phyloP scores from a whole-genome alignment of 2,329 filamentous ascomycete species.

The Cytospora piceicola region DNA sequence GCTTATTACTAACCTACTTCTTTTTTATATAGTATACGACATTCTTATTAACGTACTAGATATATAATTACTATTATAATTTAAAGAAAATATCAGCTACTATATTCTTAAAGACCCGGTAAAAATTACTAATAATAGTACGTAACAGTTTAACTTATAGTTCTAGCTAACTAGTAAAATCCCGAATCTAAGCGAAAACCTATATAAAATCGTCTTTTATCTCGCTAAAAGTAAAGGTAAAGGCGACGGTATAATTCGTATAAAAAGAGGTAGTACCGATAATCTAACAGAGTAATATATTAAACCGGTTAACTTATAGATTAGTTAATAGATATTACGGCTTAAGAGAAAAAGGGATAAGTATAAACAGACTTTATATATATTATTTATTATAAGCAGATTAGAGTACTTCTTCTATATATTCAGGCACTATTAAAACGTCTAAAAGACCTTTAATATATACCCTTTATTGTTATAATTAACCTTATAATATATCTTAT shows the following conservation, averaged over 20 bases:
- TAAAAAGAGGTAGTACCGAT: background rate
- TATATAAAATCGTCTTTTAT: background rate
- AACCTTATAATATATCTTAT: background rate
- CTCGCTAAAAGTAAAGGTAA: conserved; percentile 1
- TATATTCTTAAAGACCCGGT: background rate
- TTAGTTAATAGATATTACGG: background rate
- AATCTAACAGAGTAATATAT: conserved; percentile 4
- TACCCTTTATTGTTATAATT: background rate
- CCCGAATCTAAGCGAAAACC: background rate
- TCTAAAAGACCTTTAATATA: background rate
- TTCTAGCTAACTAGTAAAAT: background rate
- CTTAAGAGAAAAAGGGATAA: background rate
- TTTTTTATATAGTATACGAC: conserved; percentile 4
- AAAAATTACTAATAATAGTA: conserved; percentile 1
- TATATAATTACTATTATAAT: conserved; percentile 1
- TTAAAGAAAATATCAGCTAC: background rate
- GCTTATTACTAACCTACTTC: too few relatives aligned
- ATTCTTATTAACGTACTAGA: conserved; percentile 12
- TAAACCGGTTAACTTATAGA: conserved; percentile 8
- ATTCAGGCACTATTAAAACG: background rate
- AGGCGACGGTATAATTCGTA: conserved; percentile 2
- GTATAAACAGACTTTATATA: background rate
- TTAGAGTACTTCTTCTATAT: conserved; percentile 5
- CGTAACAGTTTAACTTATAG: background rate
- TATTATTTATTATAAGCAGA: conserved; percentile 3